Conservation (phyloP, 2,329 filamentous ascomycete genomes). For the Podosphaera aphanis region DNA sequence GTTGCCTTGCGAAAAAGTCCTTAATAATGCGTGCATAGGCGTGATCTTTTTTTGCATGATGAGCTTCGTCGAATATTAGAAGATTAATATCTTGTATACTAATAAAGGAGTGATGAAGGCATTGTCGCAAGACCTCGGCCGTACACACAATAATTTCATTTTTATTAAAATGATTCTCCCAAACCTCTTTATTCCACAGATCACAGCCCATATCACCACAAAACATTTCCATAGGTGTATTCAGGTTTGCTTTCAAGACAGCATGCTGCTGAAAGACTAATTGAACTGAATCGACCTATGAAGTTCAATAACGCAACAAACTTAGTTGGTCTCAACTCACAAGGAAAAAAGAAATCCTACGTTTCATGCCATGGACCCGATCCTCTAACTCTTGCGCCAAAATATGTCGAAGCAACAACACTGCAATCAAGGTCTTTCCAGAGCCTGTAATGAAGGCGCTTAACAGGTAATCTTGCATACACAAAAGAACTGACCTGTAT, state of each 20-base stretch:
- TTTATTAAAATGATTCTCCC: constrained; percentile 31
- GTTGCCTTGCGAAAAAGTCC: constrained; percentile 41
- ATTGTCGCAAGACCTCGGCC: constrained; percentile 61
- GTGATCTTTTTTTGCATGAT: constrained; percentile 87
- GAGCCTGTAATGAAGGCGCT: constrained; percentile 33
- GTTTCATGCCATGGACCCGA: constrained; percentile 31
- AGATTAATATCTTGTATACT: constrained; percentile 67
- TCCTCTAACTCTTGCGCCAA: constrained; percentile 56
- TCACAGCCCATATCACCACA: constrained; percentile 45
- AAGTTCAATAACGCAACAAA: constrained; percentile 4
- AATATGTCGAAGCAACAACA: constrained; percentile 53
- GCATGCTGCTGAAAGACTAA: constrained; percentile 75
- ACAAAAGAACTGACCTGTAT: constrained; percentile 37
- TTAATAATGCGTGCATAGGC: constrained; percentile 77
- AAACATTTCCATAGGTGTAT: constrained; percentile 48
- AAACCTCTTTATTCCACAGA: constrained; percentile 34
- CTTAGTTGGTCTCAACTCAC: constrained; percentile 19
- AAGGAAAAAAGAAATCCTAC: constrained; percentile 62
- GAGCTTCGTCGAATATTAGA: constrained; percentile 85
- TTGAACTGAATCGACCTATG: constrained; percentile 59
- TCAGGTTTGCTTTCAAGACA: constrained; percentile 60
- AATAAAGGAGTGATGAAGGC: constrained; percentile 57
- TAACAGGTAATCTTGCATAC: not conserved
- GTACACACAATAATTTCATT: constrained; percentile 84
- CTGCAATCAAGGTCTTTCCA: constrained; percentile 91